Percentiles rank a stretch among this genome's conserved stretches.
Evolutionary conservation across 2,329 filamentous ascomycete species (phyloP).

Genomic region (Sarocladium strictum): DNA sequence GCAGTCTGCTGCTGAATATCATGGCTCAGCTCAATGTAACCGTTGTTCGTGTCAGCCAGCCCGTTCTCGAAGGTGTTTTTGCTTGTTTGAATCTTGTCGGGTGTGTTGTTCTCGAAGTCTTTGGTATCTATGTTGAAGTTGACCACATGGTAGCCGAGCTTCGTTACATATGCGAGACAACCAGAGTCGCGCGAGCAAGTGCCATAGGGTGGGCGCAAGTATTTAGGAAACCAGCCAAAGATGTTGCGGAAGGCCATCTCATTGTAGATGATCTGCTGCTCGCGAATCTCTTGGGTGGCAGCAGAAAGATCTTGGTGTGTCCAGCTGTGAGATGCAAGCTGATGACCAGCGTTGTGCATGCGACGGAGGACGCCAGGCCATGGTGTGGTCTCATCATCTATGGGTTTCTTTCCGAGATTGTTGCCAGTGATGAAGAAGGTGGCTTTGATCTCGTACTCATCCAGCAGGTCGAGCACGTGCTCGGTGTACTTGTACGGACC

Average conservation of each 20-base stretch:
- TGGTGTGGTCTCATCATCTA: conserved; percentile 28
- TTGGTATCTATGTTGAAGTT: conserved; percentile 56
- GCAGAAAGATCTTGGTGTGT: conserved; percentile 37
- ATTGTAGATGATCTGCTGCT: conserved; percentile 35
- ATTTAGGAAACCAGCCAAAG: conserved; percentile 34
- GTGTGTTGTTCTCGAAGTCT: conserved; percentile 48
- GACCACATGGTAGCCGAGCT: conserved; percentile 48
- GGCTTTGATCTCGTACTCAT: conserved; percentile 24
- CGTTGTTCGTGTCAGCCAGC: conserved; percentile 20
- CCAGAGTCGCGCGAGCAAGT: conserved; percentile 34
- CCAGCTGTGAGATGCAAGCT: conserved; percentile 42
- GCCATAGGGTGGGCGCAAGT: conserved; percentile 40
- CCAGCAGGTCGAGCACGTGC: conserved; percentile 32
- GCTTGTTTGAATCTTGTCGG: conserved; percentile 41
- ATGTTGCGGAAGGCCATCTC: conserved; percentile 38
- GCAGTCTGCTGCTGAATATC: conserved; percentile 45
- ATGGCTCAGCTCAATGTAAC: conserved; percentile 48
- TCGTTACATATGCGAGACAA: conserved; percentile 28
- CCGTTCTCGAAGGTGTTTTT: conserved; percentile 30
- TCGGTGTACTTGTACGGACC: conserved; percentile 37
- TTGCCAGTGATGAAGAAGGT: conserved; percentile 39
- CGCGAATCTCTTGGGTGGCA: conserved; percentile 26
- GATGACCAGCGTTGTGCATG: conserved; percentile 37
- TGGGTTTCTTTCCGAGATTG: conserved; percentile 33
- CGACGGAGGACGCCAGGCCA: conserved; percentile 33